These are phyloP conservation scores for Trichoderma atroviride DNA, from an alignment of 2,329 filamentous ascomycete genomes.

Conservation along the genomic window DNA sequence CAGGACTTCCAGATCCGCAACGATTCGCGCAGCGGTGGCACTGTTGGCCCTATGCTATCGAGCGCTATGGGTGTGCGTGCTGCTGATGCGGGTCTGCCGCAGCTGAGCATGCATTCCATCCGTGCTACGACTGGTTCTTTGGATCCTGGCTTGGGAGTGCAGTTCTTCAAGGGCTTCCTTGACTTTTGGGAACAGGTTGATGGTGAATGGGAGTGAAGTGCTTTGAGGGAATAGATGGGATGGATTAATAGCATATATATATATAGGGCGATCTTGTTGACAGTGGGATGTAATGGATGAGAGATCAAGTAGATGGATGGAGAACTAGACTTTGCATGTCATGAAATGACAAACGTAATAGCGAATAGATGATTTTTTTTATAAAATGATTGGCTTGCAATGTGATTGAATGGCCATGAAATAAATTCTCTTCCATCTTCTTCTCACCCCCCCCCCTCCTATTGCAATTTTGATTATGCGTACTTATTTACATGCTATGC, in stretches of 20 bases:
- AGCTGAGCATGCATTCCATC: conserved; percentile 93
- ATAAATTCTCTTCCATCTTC: not conserved
- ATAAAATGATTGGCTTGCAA: not conserved
- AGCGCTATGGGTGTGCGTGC: conserved; percentile 78
- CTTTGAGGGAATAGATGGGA: not conserved
- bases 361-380: not conserved
- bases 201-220: conserved; percentile 64
- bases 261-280: not conserved
- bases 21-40: conserved; percentile 85
- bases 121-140: conserved; percentile 82
- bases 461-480: not conserved
- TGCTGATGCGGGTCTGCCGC: conserved; percentile 86
- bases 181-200: conserved; percentile 86
- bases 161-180: conserved; percentile 87
- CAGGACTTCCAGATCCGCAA: conserved; percentile 96
- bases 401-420: not conserved
- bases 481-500: not conserved
- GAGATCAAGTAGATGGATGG: not conserved
- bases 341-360: not conserved
- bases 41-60: conserved; percentile 90
- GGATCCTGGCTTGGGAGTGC: conserved; percentile 85
- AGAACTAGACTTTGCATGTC: conserved; percentile 1
- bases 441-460: not conserved
- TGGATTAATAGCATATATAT: not conserved
- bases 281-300: not conserved